Evolutionary conservation across 495 filamentous ascomycete species (phyloP), one percentile per base, ranked within the genome.

Genomic region (Geopyxis carbonaria): DNA sequence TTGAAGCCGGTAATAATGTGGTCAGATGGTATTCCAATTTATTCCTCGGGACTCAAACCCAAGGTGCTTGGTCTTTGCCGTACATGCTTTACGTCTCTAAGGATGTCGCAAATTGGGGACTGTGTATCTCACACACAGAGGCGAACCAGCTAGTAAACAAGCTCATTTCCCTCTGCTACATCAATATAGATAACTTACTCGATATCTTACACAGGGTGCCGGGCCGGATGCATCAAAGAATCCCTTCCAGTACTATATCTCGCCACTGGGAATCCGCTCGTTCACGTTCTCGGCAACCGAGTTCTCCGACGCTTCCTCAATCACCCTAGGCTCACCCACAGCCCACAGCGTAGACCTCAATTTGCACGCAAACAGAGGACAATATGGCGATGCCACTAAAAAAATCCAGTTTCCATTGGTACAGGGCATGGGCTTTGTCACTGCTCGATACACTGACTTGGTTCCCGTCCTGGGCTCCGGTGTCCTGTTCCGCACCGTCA

Each of bases 381-480:
- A 38, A n/a, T 43, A 32, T 16, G 52, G 47, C 5, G 19, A 13
- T 7, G 25, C 25, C 16, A 40, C 31, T 16, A 41, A 45, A 40
- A 60, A 59, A 18, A 64, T 95, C 23, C 75, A 73, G 0, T 80
- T 93, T 48, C 86, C 86, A 0, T 54, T 93, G 5, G 74, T 92
- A 1, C 87, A 94, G 55, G 89, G 89, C 2, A 86, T 87, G 75
- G 84, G 72, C 0, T 87, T 83, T 45, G 68, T 91, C 8, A 93
- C 84, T 3, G 87, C 65, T 2, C 40, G 78, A n/a, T 95, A 87
- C 58, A 67, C 64, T 30, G 67, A 68, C 22, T 62, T 73, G 3
- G 70, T 73, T 19, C 86, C 87, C 2, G 31, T 76, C 8, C 63
- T 95, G 16, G 71, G 81, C 46, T 80, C 75, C 36, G 75, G 73